These are phyloP conservation scores for Russula ochroleuca DNA, from an alignment of 768 basidiomycete species.

Conservation along the genomic window DNA sequence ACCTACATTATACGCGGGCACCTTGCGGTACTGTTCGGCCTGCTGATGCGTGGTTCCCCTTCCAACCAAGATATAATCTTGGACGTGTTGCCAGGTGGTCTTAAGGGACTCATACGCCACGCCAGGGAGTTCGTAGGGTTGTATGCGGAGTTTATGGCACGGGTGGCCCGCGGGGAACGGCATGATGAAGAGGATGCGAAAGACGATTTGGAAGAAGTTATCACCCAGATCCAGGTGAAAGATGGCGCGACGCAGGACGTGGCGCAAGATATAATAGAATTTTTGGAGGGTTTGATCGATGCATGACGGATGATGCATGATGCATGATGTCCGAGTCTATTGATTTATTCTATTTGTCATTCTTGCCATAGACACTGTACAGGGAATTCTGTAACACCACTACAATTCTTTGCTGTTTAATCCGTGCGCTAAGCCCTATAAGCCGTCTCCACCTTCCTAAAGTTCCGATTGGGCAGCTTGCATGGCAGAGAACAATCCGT, in stretches of 20 bases:
- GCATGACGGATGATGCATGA: constrained; percentile 15
- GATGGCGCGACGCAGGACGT: constrained; percentile 33
- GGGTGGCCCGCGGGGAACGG: constrained; percentile 28
- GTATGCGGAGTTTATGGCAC: constrained; percentile 37
- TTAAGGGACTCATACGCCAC: constrained; percentile 36
- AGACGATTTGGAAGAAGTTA: constrained; percentile 19
- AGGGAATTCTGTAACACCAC: constrained; percentile 9
- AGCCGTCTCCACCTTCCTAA: not conserved
- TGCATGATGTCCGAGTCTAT: too few relatives aligned
- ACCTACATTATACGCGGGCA: constrained; percentile 60
- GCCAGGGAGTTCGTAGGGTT: constrained; percentile 42
- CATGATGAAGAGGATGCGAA: constrained; percentile 18
- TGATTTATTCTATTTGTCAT: constrained; percentile 10
- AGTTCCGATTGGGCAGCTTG: constrained; percentile 35
- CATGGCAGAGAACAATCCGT: constrained; percentile 57
- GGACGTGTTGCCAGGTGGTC: constrained; percentile 38
- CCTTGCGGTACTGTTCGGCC: constrained; percentile 66
- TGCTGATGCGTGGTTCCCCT: constrained; percentile 39
- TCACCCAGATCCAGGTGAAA: constrained; percentile 5
- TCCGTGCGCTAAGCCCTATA: not conserved
- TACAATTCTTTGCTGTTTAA: not conserved
- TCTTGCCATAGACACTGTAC: not conserved
- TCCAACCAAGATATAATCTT: constrained; percentile 36
- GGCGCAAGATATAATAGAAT: constrained; percentile 44
- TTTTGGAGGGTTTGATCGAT: constrained; percentile 44